Conservation (phyloP, 805 yeast species). For the Saccharomycopsis sp. region DNA sequence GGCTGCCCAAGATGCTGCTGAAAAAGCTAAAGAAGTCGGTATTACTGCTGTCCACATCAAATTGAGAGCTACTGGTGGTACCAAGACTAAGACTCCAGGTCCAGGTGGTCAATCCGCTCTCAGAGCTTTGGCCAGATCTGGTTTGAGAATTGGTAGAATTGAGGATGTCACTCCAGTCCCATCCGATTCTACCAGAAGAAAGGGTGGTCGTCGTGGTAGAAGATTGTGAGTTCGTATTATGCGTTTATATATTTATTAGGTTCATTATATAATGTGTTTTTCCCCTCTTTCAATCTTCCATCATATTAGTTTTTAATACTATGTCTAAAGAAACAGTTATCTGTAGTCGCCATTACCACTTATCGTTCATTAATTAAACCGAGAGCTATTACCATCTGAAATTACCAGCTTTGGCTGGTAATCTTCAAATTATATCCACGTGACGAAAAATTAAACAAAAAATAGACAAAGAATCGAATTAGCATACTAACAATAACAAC, state of each 20-base stretch:
- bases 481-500: too few relatives aligned
- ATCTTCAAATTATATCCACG: too few relatives aligned
- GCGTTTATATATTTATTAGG: not conserved
- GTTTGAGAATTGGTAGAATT: slow-evolving; percentile 99
- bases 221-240: slow-evolving; percentile 61
- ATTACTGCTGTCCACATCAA: slow-evolving; percentile 99
- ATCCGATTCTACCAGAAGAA: slow-evolving; percentile 99
- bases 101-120: slow-evolving; percentile 99
- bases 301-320: slow-evolving; percentile 1
- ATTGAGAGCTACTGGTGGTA: slow-evolving; percentile 99
- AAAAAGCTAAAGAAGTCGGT: slow-evolving; percentile 98
- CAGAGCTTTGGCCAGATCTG: slow-evolving; percentile 99
- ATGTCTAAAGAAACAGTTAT: not conserved
- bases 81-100: slow-evolving; percentile 99
- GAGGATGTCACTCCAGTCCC: slow-evolving; percentile 99
- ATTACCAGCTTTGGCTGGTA: too few relatives aligned
- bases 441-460: too few relatives aligned
- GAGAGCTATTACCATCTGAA: too few relatives aligned
- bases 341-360: too few relatives aligned
- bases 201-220: slow-evolving; percentile 99
- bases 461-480: too few relatives aligned
- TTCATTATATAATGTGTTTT: not conserved
- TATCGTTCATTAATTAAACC: too few relatives aligned
- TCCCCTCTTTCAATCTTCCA: not conserved
- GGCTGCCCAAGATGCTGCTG: slow-evolving; percentile 99